Percentiles rank a stretch among this genome's conserved stretches.
These are phyloP conservation scores for Brassica balearica DNA, from an alignment of 441 rosid genomes.

Conservation along the genomic window DNA sequence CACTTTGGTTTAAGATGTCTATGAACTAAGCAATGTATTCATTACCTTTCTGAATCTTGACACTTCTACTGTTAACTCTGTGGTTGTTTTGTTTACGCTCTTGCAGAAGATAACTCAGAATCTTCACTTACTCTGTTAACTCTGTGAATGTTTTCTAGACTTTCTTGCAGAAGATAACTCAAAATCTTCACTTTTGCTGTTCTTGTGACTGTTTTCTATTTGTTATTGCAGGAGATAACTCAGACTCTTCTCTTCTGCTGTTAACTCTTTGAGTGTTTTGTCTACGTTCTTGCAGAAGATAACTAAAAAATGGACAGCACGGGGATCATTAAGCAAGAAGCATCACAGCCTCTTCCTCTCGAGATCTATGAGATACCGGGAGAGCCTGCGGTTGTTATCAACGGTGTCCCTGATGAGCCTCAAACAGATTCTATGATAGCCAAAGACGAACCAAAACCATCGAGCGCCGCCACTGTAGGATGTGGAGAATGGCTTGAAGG, in stretches of 20 bases:
- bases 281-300: conserved; percentile 8
- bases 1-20: neutral
- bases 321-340: conserved; percentile 41
- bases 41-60: neutral
- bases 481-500: conserved; percentile 87
- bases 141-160: neutral
- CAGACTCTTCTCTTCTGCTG: neutral
- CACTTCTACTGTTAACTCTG: neutral
- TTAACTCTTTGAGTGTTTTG: neutral
- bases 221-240: neutral
- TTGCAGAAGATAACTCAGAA: neutral
- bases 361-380: conserved; percentile 65
- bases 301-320: conserved; percentile 46
- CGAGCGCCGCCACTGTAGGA: conserved; percentile 44
- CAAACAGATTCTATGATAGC: conserved; percentile 30
- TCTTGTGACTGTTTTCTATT: neutral
- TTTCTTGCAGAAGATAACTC: neutral
- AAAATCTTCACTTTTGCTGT: neutral
- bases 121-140: neutral
- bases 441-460: conserved; percentile 41
- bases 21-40: neutral
- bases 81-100: neutral
- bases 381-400: conserved; percentile 81
- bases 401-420: conserved; percentile 66
- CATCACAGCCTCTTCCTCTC: conserved; percentile 38